A percentile compares a stretch with the other conserved stretches of the same genome.
Evolutionary conservation across 176 grass and related monocot genomes (phyloP).

Genomic region (Neostapfia colusana): DNA sequence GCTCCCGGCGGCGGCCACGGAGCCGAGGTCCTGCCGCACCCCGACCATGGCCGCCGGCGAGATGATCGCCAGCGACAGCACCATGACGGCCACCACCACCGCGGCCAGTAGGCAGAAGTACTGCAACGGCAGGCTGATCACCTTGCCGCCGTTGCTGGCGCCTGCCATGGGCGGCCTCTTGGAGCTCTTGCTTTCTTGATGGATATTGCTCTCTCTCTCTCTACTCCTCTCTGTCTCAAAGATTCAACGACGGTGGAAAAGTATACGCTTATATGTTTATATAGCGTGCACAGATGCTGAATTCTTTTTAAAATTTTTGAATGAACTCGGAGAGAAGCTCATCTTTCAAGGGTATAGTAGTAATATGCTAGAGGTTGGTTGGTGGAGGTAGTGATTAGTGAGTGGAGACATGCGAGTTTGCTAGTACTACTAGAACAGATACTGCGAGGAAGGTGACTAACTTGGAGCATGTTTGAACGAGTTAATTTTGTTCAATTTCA

Average conservation of each 20-base stretch:
- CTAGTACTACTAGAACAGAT: background rate
- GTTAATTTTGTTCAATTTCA: background rate
- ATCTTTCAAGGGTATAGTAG: background rate
- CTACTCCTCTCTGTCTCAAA: slow-evolving; percentile 2
- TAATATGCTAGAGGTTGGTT: background rate
- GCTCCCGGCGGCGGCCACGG: background rate
- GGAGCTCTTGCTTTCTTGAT: background rate
- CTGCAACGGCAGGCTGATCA: slow-evolving; percentile 54
- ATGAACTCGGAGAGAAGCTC: slow-evolving; percentile 1
- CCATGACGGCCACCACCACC: slow-evolving; percentile 39
- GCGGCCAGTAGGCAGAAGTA: slow-evolving; percentile 58
- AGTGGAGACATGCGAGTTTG: background rate
- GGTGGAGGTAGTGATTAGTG: slow-evolving; percentile 3
- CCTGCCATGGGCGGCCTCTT: slow-evolving; percentile 39
- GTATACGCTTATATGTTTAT: background rate
- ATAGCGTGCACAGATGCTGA: background rate
- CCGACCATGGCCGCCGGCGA: slow-evolving; percentile 46
- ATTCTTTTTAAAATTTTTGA: background rate
- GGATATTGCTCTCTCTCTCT: background rate
- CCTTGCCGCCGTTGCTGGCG: slow-evolving; percentile 32
- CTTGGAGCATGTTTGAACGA: background rate
- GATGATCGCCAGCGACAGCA: slow-evolving; percentile 46
- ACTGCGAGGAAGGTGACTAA: background rate
- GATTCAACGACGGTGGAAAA: slow-evolving; percentile 4
- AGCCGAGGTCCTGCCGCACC: slow-evolving; percentile 47